Evolutionary conservation across 345 rosid species (phyloP).

Genomic region (Pugionium cornutum): DNA sequence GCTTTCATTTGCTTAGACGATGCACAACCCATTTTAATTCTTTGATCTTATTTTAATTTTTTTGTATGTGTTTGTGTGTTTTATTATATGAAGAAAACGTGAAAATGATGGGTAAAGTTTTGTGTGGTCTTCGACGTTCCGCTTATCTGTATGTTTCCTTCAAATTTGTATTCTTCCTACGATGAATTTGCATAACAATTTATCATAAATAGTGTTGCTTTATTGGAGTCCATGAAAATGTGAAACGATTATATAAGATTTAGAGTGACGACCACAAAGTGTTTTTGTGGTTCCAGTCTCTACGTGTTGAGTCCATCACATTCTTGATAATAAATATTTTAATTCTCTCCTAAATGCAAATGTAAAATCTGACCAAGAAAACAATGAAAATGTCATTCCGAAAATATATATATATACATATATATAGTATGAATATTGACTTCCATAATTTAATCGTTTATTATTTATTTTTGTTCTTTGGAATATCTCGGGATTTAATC

Average conservation of each 20-base stretch:
- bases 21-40: conserved; percentile 62
- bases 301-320: conserved; percentile 34
- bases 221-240: conserved; percentile 26
- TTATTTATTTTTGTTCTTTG: too few relatives aligned
- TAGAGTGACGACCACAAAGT: conserved; percentile 12
- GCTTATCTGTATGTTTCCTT: conserved; percentile 30
- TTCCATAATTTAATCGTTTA: too few relatives aligned
- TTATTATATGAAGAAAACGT: conserved; percentile 22
- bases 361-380: conserved; percentile 10
- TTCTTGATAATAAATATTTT: conserved; percentile 21
- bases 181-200: not conserved
- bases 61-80: conserved; percentile 7
- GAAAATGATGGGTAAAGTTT: conserved; percentile 25
- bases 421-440: too few relatives aligned
- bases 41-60: not conserved
- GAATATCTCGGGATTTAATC: too few relatives aligned
- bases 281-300: conserved; percentile 24
- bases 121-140: conserved; percentile 35
- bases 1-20: conserved; percentile 63
- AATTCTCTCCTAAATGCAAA: conserved; percentile 11
- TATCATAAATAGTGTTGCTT: not conserved
- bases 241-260: conserved; percentile 1
- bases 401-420: too few relatives aligned
- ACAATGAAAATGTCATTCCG: not conserved
- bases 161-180: conserved; percentile 18